phyloP scores from a whole-genome alignment of 805 yeast species.

The Candida silvicultrix region DNA sequence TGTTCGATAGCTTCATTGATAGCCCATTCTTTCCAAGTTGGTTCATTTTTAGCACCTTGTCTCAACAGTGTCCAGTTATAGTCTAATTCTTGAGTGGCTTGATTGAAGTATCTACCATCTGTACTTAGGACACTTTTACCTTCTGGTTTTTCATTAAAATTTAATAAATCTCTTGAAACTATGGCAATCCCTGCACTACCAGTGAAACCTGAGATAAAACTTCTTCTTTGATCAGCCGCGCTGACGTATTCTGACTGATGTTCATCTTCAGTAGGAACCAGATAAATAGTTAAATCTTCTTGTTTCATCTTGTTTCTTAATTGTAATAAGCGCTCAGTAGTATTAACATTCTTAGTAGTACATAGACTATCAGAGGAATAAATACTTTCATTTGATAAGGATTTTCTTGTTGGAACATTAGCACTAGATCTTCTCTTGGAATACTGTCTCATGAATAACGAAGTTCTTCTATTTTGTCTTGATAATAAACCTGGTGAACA shows the following conservation, averaged over 20 bases:
- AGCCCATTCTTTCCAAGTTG: slow-evolving; percentile 80
- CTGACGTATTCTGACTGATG: slow-evolving; percentile 91
- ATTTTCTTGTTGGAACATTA: slow-evolving; percentile 16
- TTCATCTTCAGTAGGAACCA: slow-evolving; percentile 84
- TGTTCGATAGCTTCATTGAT: slow-evolving; percentile 45
- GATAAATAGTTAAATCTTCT: slow-evolving; percentile 63
- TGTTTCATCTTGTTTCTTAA: slow-evolving; percentile 62
- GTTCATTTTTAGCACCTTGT: slow-evolving; percentile 66
- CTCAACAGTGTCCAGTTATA: slow-evolving; percentile 72
- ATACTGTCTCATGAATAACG: slow-evolving; percentile 39
- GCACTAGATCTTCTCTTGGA: slow-evolving; percentile 24
- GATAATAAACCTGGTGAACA: slow-evolving; percentile 80
- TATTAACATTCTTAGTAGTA: slow-evolving; percentile 39
- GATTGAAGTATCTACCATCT: slow-evolving; percentile 91
- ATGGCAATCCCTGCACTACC: slow-evolving; percentile 94
- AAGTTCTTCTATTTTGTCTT: slow-evolving; percentile 55
- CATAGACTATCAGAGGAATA: slow-evolving; percentile 34
- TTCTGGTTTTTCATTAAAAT: slow-evolving; percentile 34
- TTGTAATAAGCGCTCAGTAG: slow-evolving; percentile 50
- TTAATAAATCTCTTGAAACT: slow-evolving; percentile 46
- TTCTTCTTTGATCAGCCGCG: slow-evolving; percentile 73
- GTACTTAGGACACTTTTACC: slow-evolving; percentile 82
- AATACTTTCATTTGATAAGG: slow-evolving; percentile 25
- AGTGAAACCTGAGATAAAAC: slow-evolving; percentile 79
- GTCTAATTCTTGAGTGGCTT: slow-evolving; percentile 81